Conservation (phyloP, 169 alveolate species). For the Plasmodium vivax region DNA sequence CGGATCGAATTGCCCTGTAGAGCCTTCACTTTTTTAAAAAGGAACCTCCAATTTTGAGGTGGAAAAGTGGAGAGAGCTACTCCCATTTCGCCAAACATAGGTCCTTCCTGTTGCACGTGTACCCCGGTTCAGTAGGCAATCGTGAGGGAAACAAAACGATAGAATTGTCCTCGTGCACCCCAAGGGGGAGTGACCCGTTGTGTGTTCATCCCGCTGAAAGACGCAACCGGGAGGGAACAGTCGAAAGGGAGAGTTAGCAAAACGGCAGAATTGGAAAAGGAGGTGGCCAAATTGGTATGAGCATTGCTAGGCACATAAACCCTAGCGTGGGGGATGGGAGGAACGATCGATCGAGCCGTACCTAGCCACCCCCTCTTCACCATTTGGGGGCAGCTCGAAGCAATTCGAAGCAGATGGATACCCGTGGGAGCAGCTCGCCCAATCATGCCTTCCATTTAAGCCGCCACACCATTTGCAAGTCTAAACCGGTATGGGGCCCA, state of each 20-base stretch:
- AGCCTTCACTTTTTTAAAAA: background rate
- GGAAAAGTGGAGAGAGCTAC: background rate
- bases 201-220: background rate
- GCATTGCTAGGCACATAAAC: no score
- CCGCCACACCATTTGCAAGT: background rate
- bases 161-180: background rate
- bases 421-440: background rate
- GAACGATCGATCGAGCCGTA: background rate
- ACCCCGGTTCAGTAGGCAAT: background rate
- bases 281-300: background rate
- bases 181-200: background rate
- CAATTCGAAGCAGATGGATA: no score
- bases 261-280: background rate
- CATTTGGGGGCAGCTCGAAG: background rate
- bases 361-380: background rate
- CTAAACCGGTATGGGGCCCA: background rate
- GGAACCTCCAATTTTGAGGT: background rate
- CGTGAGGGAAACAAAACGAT: background rate
- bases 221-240: background rate
- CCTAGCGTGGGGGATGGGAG: background rate
- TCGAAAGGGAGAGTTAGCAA: background rate
- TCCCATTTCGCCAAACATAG: background rate
- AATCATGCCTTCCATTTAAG: background rate
- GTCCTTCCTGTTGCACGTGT: background rate
- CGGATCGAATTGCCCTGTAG: background rate